Evolutionary conservation across 2,329 filamentous ascomycete genomes (phyloP).

Genomic region (Dothistroma septosporum): DNA sequence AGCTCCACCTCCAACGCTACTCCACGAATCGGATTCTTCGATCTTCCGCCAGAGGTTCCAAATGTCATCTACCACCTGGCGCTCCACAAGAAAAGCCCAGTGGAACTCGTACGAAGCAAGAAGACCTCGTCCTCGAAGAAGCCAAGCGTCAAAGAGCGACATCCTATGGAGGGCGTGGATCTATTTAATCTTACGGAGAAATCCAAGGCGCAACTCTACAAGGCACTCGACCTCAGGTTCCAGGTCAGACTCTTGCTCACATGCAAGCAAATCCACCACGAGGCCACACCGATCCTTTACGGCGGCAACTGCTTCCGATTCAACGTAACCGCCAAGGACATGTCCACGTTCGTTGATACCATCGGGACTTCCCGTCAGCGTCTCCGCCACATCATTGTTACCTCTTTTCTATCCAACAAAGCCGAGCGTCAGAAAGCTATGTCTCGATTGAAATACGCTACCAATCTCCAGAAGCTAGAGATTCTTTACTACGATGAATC

Average conservation of each 20-base stretch:
- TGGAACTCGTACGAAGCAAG: too few species aligned
- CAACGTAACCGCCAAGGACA: not conserved
- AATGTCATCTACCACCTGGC: not conserved
- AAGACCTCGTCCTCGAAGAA: too few species aligned
- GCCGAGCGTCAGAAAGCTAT: not conserved
- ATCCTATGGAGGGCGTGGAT: too few species aligned
- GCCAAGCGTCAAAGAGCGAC: too few species aligned
- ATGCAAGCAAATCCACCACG: conserved; percentile 30
- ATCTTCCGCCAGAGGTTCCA: not conserved
- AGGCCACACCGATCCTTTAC: conserved; percentile 46
- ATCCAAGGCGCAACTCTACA: too few species aligned
- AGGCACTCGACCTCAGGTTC: too few species aligned
- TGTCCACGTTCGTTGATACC: not conserved
- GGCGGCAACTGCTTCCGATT: conserved; percentile 41
- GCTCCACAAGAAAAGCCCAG: not conserved
- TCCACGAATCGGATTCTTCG: not conserved
- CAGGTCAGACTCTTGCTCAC: not conserved
- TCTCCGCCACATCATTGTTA: not conserved
- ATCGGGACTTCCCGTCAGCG: not conserved
- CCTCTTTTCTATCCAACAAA: not conserved
- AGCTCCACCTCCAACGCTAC: not conserved
- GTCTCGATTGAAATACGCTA: not conserved
- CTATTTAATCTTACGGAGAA: too few species aligned
- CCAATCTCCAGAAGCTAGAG: not conserved
- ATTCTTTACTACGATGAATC: rapidly evolving